A percentile compares a stretch with the other conserved stretches of the same genome.
Conservation (phyloP, 2,329 filamentous ascomycete genomes). For the Ilyonectria destructans region DNA sequence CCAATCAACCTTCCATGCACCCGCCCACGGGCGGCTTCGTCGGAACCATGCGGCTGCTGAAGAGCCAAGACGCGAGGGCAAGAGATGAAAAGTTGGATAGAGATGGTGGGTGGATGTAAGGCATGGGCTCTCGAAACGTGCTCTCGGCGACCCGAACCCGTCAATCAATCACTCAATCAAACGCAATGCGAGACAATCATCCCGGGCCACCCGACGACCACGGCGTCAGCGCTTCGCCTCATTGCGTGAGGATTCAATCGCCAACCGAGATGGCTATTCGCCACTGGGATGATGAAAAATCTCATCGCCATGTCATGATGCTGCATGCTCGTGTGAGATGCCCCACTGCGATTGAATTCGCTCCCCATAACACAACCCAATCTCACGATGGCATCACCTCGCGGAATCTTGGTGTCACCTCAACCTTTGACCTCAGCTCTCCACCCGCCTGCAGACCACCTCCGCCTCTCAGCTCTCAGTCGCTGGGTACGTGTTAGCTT, state of each 20-base stretch:
- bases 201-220: constrained; percentile 17
- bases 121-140: constrained; percentile 43
- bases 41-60: constrained; percentile 41
- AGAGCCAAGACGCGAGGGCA: background rate
- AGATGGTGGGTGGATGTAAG: constrained; percentile 30
- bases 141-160: constrained; percentile 22
- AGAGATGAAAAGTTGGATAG: constrained; percentile 6
- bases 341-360: constrained; percentile 40
- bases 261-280: constrained; percentile 7
- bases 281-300: constrained; percentile 17
- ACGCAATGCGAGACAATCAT: constrained; percentile 17
- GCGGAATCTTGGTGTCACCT: constrained; percentile 32
- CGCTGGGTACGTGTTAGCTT: constrained; percentile 16
- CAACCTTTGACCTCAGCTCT: constrained; percentile 23
- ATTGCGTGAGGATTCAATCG: constrained; percentile 6
- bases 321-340: constrained; percentile 18
- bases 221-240: constrained; percentile 29
- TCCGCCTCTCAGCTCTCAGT: constrained; percentile 16
- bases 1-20: constrained; percentile 43
- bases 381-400: constrained; percentile 49
- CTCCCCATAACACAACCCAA: constrained; percentile 45
- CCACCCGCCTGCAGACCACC: constrained; percentile 23
- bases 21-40: constrained; percentile 40
- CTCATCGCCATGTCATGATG: constrained; percentile 22
- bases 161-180: constrained; percentile 36